Base-by-base conservation (phyloP, 768 basidiomycete species). In the Boletus speciosus region DNA sequence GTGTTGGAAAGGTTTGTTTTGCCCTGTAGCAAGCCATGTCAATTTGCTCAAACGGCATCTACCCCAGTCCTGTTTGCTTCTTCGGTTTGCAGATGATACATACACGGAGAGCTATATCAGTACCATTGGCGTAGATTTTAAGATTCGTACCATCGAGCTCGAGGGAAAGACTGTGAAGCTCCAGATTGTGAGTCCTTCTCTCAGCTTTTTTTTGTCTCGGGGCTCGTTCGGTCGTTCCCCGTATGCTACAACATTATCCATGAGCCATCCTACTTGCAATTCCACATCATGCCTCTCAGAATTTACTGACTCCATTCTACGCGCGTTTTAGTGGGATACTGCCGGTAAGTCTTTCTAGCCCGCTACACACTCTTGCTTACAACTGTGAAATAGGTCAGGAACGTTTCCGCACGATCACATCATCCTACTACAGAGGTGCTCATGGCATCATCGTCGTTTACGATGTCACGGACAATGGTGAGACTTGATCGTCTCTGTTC, bases 361-460 rank as follows among this genome's bases (percentile, higher is more conserved):
- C 41, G 43, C 41, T 34, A 5, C 29, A 37, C 36, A 39, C 29
- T 7, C 39, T 43, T 42, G 35, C 52, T 63, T 34, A 63, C 29
- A n/a, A 16, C 35, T 29, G 23, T 39, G 12, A 40, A 51, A 58
- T 57, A 91, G 90, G 97, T 37, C 97, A 99, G 73, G 97, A 99
- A 73, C 85, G 95, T 31, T 98, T 98, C 88, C 84, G 97, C 57
- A 98, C 97, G 14, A 99, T 99, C 71, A 98, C 97, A 7, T 93
- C 95, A 4, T 93, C 95, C n/a, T 99, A 99, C 80, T 99, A 99
- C 78, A 85, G 97, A 55, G 97, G 97, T 39, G 97, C 97, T 45
- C 93, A 96, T 69, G 97, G 97, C 59, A 98, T 98, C 70, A 90
- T 98, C 66, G 89, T 98, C 47, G 95, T 98, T n/a, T 98, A 98